These are phyloP conservation scores for Tylopilus subfusipes DNA, from an alignment of 768 basidiomycete species.

Conservation along the genomic window DNA sequence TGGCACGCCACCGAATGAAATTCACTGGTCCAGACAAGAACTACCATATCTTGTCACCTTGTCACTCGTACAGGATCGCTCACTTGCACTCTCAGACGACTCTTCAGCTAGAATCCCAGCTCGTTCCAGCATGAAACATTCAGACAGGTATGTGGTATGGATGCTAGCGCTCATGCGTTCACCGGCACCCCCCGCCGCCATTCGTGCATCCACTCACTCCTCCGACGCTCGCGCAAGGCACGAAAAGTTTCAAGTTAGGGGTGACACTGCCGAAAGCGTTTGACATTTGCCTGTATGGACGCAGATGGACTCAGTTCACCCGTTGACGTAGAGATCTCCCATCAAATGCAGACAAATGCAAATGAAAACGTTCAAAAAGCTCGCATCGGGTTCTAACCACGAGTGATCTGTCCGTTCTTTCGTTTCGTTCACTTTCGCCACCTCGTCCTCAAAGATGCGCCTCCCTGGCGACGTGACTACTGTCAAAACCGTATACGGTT, in stretches of 20 bases:
- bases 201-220: too few species aligned
- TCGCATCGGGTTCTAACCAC: not conserved
- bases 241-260: not conserved
- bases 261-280: not conserved
- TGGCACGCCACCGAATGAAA: not conserved
- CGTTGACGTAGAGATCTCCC: conserved; percentile 5
- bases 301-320: not conserved
- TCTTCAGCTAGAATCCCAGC: not conserved
- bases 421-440: conserved; percentile 10
- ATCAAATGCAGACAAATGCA: conserved; percentile 29
- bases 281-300: not conserved
- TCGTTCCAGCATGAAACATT: not conserved
- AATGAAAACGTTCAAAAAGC: conserved; percentile 4
- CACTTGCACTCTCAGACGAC: not conserved
- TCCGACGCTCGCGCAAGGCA: not conserved
- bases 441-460: conserved; percentile 5
- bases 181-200: too few species aligned
- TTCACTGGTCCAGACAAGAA: not conserved
- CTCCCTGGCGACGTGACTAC: conserved; percentile 29
- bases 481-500: conserved; percentile 27
- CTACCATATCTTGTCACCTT: not conserved
- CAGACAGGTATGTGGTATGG: too few species aligned
- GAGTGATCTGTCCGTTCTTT: conserved; percentile 26
- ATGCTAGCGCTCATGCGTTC: too few species aligned
- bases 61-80: too few species aligned